phyloP scores from a whole-genome alignment of 176 grass and related monocot species.

The Neostapfia colusana region DNA sequence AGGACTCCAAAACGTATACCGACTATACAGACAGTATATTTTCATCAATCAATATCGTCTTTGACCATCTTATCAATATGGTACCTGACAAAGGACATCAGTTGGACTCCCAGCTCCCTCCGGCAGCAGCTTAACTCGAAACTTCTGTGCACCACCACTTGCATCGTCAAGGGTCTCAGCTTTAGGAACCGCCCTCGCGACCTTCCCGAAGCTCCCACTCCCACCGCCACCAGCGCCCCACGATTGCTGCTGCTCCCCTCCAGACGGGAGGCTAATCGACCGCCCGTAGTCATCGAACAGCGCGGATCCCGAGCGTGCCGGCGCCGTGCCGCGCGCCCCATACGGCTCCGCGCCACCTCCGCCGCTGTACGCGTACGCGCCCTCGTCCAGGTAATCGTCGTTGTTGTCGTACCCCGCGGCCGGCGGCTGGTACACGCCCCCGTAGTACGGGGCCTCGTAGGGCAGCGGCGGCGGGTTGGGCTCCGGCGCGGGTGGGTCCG shows the following conservation, averaged over 20 bases:
- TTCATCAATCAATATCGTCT: slow-evolving; percentile 14
- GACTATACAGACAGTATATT: neutral
- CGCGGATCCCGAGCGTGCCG: slow-evolving; percentile 60
- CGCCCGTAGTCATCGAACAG: slow-evolving; percentile 96
- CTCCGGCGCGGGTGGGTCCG: slow-evolving; percentile 36
- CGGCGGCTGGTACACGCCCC: slow-evolving; percentile 49
- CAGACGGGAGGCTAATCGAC: slow-evolving; percentile 64
- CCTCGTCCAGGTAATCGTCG: slow-evolving; percentile 59
- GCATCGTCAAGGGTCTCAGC: slow-evolving; percentile 67
- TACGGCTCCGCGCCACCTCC: slow-evolving; percentile 58
- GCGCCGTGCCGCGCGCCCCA: slow-evolving; percentile 66
- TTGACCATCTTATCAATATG: neutral
- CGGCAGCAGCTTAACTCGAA: slow-evolving; percentile 84
- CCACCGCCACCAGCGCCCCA: slow-evolving; percentile 2
- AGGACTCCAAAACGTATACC: neutral
- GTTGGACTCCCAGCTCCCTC: slow-evolving; percentile 73
- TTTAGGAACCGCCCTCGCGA: slow-evolving; percentile 86
- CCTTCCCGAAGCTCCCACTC: slow-evolving; percentile 55
- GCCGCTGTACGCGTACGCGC: slow-evolving; percentile 70
- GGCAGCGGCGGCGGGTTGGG: slow-evolving; percentile 32
- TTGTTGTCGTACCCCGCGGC: slow-evolving; percentile 8
- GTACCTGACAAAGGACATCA: slow-evolving; percentile 98
- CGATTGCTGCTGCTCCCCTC: slow-evolving; percentile 39
- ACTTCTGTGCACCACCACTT: slow-evolving; percentile 80
- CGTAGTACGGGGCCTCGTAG: slow-evolving; percentile 60